phyloP scores from a whole-genome alignment of 2,329 filamentous ascomycete genomes.

The Xylariaceae sp. region DNA sequence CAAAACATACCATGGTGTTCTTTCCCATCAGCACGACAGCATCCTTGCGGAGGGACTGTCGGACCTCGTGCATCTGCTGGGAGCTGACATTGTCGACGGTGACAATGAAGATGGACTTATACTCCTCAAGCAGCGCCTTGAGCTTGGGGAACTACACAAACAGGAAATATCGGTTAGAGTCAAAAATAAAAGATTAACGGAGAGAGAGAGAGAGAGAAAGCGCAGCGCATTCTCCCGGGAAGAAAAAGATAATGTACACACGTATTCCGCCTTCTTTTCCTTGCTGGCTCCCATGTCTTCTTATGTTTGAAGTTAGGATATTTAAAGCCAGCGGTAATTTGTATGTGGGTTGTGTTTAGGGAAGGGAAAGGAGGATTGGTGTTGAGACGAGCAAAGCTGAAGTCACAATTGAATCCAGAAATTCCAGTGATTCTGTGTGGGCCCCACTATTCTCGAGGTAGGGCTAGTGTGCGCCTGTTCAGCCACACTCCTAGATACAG shows the following conservation, averaged over 20 bases:
- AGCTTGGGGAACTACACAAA: constrained; percentile 96
- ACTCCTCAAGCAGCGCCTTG: constrained; percentile 92
- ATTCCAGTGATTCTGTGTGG: constrained; percentile 19
- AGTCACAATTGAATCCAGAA: constrained; percentile 12
- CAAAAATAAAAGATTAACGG: too few species aligned
- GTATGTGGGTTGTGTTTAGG: constrained; percentile 17
- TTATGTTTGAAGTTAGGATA: constrained; percentile 92
- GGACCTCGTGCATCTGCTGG: constrained; percentile 99
- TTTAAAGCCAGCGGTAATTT: constrained; percentile 69
- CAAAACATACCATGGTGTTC: constrained; percentile 80
- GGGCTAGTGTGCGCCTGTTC: constrained; percentile 7
- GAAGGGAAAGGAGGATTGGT: constrained; percentile 11
- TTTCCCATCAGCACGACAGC: constrained; percentile 98
- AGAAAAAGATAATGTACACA: constrained; percentile 14
- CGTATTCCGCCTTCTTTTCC: constrained; percentile 71
- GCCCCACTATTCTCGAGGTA: constrained; percentile 14
- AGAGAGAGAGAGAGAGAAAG: background rate
- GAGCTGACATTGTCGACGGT: constrained; percentile 99
- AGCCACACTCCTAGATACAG: background rate
- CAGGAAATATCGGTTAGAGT: constrained; percentile 3
- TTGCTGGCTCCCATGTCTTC: constrained; percentile 99
- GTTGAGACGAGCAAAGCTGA: constrained; percentile 14
- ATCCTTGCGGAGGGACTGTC: constrained; percentile 80
- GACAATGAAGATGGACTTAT: constrained; percentile 97
- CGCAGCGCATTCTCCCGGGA: too few species aligned